phyloP scores from a whole-genome alignment of 257 asterid genomes.

The Leonotis leonurus region DNA sequence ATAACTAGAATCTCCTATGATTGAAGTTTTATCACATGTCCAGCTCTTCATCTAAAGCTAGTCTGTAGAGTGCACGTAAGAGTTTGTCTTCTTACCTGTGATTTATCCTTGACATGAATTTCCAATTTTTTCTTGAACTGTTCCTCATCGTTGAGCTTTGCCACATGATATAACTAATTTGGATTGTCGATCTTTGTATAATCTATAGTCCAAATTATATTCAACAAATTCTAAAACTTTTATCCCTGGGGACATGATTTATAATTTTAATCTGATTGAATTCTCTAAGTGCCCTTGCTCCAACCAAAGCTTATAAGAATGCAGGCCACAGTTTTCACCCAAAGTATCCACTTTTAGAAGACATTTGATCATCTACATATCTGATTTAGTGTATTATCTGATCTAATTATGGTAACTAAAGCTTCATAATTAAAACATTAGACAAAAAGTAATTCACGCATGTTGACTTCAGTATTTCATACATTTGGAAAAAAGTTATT shows the following conservation, averaged over 20 bases:
- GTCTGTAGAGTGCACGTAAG: background rate
- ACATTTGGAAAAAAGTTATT: constrained; percentile 6
- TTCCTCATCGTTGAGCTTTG: constrained; percentile 3
- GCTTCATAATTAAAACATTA: background rate
- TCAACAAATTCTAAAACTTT: background rate
- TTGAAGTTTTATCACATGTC: background rate
- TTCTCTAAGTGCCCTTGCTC: background rate
- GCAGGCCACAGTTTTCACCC: background rate
- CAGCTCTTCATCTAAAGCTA: background rate
- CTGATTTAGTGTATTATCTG: background rate
- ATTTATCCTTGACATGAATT: background rate
- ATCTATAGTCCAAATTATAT: no score
- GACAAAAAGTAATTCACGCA: background rate
- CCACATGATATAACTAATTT: background rate
- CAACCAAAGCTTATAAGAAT: background rate
- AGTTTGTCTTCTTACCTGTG: background rate
- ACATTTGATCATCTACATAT: constrained; percentile 8
- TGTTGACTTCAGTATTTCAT: background rate
- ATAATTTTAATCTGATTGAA: background rate
- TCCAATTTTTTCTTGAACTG: background rate
- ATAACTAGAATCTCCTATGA: background rate
- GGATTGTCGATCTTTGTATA: no score
- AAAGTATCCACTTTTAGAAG: background rate
- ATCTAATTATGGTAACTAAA: constrained; percentile 5
- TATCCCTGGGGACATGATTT: background rate